Base-by-base conservation (phyloP, 306 rosid genomes). In the Senna tora region DNA sequence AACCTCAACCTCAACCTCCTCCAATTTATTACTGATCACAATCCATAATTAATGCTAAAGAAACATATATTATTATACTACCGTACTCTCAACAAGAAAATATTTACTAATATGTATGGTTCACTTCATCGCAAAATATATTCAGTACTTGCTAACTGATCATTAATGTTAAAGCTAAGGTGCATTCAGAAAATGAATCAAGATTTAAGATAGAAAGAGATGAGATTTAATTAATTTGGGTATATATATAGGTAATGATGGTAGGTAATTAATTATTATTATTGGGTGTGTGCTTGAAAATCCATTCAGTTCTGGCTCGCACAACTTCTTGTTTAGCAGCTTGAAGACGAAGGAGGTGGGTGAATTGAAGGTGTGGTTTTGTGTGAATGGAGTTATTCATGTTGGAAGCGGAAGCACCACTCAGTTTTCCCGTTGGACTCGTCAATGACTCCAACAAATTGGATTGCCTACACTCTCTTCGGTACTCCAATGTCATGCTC, bases 231-330 rank as follows among this genome's bases (percentile, higher is more conserved):
- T 25, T 36, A 36, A 36, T 36, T 36, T 4, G 39, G 39, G 8
- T 36, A 33, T 33, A 33, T 33, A 33, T 33, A 33, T 33, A 33
- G 3, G 6, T 33, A 33, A 33, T 33, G 6, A 2, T 2, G 3
- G 38, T 33, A 33, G 3, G 6, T 33, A 33, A 33, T 33, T 3
- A 33, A 33, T 33, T 33, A 33, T 1, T 57, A 15, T 8, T 6
- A 0, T 6, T 0, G 11, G 42, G 9, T 13, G 10, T 16, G 7
- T 9, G 14, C 4, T 61, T 61, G 19, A 66, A 67, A 43, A 81
- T 80, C 98, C 98, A 91, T 52, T 86, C 83, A 2, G 95, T 91
- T 89, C 94, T 85, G 30, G 96, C 98, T 80, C 95, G 76, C 0
- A 94, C 88, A 10, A 94, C 86, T 15, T 91, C 97, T 16, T 81